Conservation (phyloP, 352 stramenopile species). For the Aphanomyces euteiches region DNA sequence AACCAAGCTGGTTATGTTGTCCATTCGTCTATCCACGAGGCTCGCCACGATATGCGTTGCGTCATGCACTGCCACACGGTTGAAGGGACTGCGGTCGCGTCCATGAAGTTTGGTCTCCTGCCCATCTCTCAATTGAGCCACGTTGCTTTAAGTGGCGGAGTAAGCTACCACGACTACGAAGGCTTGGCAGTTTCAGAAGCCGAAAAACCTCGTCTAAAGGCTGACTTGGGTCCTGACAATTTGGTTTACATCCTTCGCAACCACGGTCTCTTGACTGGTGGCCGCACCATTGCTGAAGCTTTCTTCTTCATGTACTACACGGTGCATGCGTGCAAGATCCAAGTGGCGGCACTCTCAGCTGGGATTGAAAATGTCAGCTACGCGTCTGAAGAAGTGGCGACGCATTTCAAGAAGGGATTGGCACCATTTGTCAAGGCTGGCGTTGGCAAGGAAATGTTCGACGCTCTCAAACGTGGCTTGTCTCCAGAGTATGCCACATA, state of each 20-base stretch:
- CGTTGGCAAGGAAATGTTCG: conserved; percentile 24
- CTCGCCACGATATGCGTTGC: conserved; percentile 29
- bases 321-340: conserved; percentile 27
- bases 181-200: conserved; percentile 22
- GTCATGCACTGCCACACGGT: conserved; percentile 29
- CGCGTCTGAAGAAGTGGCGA: conserved; percentile 20
- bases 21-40: conserved; percentile 30
- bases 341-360: conserved; percentile 26
- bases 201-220: conserved; percentile 21
- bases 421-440: conserved; percentile 12
- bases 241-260: conserved; percentile 30
- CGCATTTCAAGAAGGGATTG: conserved; percentile 18
- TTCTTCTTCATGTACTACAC: conserved; percentile 30
- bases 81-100: conserved; percentile 25
- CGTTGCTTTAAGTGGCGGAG: conserved; percentile 18
- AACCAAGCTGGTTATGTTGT: conserved; percentile 31
- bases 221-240: conserved; percentile 23
- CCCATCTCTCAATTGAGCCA: conserved; percentile 29
- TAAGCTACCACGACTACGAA: conserved; percentile 31
- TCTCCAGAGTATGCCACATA: conserved; percentile 18
- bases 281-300: conserved; percentile 26
- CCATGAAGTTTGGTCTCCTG: conserved; percentile 29
- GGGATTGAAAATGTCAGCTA: conserved; percentile 26
- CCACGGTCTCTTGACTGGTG: conserved; percentile 26
- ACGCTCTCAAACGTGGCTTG: conserved; percentile 15